These are phyloP conservation scores for Malassezia pachydermatis DNA, from an alignment of 1,284 basidiomycete genomes.

Conservation along the genomic window DNA sequence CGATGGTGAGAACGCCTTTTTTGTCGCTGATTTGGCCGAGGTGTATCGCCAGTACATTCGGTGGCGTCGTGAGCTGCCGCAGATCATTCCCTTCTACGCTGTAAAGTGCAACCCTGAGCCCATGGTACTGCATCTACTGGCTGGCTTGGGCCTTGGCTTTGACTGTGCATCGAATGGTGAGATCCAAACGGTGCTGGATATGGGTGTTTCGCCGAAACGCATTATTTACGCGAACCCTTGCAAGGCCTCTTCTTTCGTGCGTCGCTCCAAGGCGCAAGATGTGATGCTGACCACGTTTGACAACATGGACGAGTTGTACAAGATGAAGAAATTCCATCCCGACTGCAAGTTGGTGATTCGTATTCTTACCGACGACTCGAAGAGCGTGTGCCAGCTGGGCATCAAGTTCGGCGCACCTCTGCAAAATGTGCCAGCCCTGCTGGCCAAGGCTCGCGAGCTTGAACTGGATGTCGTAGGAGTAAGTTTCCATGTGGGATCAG, in stretches of 20 bases:
- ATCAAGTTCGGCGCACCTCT: conserved; percentile 95
- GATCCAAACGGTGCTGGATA: conserved; percentile 67
- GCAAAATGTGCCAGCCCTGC: conserved; percentile 65
- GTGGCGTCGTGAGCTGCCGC: conserved; percentile 66
- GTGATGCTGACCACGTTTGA: conserved; percentile 96
- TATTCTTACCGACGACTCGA: conserved; percentile 93
- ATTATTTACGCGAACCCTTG: conserved; percentile 99
- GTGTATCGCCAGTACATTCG: conserved; percentile 76
- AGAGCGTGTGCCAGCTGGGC: conserved; percentile 82
- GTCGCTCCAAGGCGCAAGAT: conserved; percentile 64
- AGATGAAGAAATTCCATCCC: conserved; percentile 75
- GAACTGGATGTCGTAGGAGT: conserved; percentile 81
- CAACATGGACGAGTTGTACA: conserved; percentile 93
- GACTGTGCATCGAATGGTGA: conserved; percentile 97
- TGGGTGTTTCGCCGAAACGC: conserved; percentile 55
- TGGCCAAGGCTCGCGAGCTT: conserved; percentile 69
- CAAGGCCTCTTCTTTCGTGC: conserved; percentile 88
- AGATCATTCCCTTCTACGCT: conserved; percentile 74
- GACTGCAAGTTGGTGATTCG: conserved; percentile 78
- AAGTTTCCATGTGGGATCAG: conserved; percentile 95
- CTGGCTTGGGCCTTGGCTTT: conserved; percentile 80
- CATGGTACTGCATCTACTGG: conserved; percentile 78
- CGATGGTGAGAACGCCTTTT: conserved; percentile 86
- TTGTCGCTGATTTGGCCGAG: conserved; percentile 81
- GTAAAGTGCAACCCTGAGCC: conserved; percentile 98